A percentile compares a stretch with the other conserved stretches of the same genome.
phyloP scores from a whole-genome alignment of 768 basidiomycete genomes.

The Boletus rubropictus region DNA sequence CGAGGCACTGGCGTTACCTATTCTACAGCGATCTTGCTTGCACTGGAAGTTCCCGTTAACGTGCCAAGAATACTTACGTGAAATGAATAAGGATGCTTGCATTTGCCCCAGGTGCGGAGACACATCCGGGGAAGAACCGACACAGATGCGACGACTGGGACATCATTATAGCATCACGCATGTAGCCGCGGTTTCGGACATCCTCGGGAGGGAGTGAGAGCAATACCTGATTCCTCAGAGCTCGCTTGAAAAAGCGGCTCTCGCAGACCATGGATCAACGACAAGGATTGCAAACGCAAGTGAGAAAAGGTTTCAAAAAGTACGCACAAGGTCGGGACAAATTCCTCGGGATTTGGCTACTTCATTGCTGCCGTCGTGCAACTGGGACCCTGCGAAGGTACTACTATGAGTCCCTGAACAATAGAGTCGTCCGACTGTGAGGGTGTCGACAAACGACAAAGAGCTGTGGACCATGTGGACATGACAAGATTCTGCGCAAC shows the following conservation, averaged over 20 bases:
- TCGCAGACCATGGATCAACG: not conserved
- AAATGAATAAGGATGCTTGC: not conserved
- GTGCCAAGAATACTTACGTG: not conserved
- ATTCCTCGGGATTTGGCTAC: not conserved
- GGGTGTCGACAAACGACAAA: not conserved
- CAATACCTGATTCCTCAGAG: not conserved
- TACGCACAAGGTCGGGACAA: not conserved
- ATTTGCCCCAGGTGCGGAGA: slow-evolving; percentile 4
- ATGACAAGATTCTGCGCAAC: not conserved
- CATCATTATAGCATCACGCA: not conserved
- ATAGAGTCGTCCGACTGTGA: not conserved
- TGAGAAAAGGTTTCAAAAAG: not conserved
- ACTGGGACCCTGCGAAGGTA: not conserved
- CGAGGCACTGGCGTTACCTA: not conserved
- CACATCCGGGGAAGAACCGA: not conserved
- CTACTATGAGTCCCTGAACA: not conserved
- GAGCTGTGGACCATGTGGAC: not conserved
- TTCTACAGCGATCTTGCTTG: not conserved
- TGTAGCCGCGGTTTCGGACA: slow-evolving; percentile 1
- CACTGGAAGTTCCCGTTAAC: slow-evolving; percentile 1
- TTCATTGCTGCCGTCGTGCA: slow-evolving; percentile 1
- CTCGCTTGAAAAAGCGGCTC: not conserved
- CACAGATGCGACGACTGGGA: not conserved
- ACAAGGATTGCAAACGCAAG: not conserved
- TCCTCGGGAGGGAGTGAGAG: not conserved